These are phyloP conservation scores for Nephelium lappaceum DNA, from an alignment of 345 rosid species.

Conservation along the genomic window DNA sequence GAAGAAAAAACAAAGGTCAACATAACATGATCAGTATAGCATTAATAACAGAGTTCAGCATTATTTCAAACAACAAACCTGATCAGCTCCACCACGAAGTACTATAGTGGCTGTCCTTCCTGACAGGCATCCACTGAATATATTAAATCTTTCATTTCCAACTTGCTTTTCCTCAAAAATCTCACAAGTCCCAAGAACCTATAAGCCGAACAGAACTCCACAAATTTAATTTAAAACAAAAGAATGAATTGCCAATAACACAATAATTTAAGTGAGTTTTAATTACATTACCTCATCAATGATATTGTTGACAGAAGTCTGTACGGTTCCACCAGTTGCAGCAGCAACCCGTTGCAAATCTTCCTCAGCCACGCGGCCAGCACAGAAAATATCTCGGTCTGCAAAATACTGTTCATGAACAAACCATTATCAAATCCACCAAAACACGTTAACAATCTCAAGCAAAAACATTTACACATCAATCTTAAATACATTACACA, in stretches of 20 bases:
- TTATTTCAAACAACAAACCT: slow-evolving; percentile 52
- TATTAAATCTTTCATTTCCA: slow-evolving; percentile 97
- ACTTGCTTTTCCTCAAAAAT: slow-evolving; percentile 95
- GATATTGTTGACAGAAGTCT: slow-evolving; percentile 92
- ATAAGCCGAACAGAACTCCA: slow-evolving; percentile 26
- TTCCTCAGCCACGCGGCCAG: slow-evolving; percentile 98
- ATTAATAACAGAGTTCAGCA: not conserved
- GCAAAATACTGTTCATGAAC: slow-evolving; percentile 83
- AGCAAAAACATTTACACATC: not conserved
- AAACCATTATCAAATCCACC: slow-evolving; percentile 1
- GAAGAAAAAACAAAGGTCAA: slow-evolving; percentile 9
- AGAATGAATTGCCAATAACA: not conserved
- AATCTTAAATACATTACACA: not conserved
- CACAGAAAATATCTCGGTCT: slow-evolving; percentile 97
- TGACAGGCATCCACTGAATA: slow-evolving; percentile 97
- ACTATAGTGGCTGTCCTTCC: slow-evolving; percentile 95
- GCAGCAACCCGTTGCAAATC: slow-evolving; percentile 95
- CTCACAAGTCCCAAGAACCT: slow-evolving; percentile 99
- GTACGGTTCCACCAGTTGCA: slow-evolving; percentile 95
- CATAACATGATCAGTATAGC: not conserved
- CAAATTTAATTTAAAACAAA: slow-evolving; percentile 9
- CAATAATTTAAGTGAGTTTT: not conserved
- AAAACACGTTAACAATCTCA: not conserved
- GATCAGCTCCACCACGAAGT: slow-evolving; percentile 99
- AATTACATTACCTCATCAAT: slow-evolving; percentile 67